Percentiles rank a stretch among this genome's conserved stretches.
Conservation (phyloP, 495 filamentous ascomycete species). For the Daldinia loculata region DNA sequence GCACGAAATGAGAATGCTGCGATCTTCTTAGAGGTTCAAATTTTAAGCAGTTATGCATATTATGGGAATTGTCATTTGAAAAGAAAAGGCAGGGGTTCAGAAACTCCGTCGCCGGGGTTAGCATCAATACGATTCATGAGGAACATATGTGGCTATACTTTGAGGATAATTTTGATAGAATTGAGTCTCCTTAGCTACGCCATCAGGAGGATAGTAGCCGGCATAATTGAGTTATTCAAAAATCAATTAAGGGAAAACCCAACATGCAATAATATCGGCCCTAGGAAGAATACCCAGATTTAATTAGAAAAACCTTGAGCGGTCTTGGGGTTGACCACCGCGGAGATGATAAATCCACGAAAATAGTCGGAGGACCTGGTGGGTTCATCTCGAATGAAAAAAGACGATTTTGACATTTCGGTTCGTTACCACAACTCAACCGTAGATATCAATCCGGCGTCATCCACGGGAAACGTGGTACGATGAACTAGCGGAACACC, state of each 20-base stretch:
- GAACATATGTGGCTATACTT: background rate
- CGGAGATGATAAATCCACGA: constrained; percentile 41
- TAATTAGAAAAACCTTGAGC: constrained; percentile 14
- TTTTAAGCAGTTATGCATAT: background rate
- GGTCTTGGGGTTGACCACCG: constrained; percentile 15
- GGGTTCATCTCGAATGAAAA: constrained; percentile 19
- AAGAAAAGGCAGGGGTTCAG: background rate
- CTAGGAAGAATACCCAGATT: background rate
- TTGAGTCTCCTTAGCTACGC: background rate
- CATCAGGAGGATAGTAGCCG: background rate
- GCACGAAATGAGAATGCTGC: background rate
- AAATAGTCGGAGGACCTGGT: constrained; percentile 24
- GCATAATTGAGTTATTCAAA: constrained; percentile 2
- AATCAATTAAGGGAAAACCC: background rate
- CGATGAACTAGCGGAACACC: constrained; percentile 24
- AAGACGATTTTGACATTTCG: constrained; percentile 13
- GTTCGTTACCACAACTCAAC: constrained; percentile 11
- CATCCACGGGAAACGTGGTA: constrained; percentile 29
- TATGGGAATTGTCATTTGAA: background rate
- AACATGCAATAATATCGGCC: constrained; percentile 4
- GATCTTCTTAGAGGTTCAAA: constrained; percentile 1
- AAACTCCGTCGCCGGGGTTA: background rate
- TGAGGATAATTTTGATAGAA: background rate
- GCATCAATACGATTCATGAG: background rate
- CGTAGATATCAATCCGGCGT: constrained; percentile 18